Percentiles rank a stretch among this genome's conserved stretches.
Evolutionary conservation across 257 asterid species (phyloP).

Genomic region (Mentha longifolia): DNA sequence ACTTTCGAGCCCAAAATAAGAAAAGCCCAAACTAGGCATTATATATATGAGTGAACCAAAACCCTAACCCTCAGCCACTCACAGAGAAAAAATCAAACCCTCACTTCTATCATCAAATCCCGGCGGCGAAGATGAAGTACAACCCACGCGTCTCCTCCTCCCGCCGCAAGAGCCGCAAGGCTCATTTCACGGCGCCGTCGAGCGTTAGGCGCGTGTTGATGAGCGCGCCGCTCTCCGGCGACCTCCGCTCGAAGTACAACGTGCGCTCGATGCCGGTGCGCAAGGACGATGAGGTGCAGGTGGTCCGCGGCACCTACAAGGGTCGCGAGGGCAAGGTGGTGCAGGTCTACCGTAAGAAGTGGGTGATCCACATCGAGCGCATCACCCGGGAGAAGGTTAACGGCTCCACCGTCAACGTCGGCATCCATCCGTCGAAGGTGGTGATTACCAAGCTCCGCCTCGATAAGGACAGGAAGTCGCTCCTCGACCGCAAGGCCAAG

Average conservation of each 20-base stretch:
- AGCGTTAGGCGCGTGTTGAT: constrained; percentile 82
- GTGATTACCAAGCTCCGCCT: constrained; percentile 77
- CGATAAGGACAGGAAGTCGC: constrained; percentile 82
- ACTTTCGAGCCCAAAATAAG: neutral
- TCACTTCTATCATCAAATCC: neutral
- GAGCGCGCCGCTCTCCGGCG: constrained; percentile 78
- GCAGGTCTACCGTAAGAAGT: constrained; percentile 84
- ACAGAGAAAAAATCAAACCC: neutral
- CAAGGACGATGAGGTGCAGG: constrained; percentile 90
- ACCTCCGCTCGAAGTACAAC: constrained; percentile 70
- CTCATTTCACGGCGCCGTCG: constrained; percentile 92
- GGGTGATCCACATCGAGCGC: constrained; percentile 93
- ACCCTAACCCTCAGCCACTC: constrained; percentile 28
- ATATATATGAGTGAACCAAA: constrained; percentile 17
- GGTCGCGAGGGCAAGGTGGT: constrained; percentile 92
- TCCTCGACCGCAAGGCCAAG: constrained; percentile 84
- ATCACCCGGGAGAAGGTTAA: constrained; percentile 86
- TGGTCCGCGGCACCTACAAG: constrained; percentile 84
- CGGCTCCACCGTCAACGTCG: constrained; percentile 87
- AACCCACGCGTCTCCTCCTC: constrained; percentile 80
- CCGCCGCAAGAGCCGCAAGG: constrained; percentile 87
- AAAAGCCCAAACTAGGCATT: constrained; percentile 22
- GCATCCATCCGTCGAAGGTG: constrained; percentile 73
- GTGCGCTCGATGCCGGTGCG: constrained; percentile 87
- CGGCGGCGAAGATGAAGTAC: constrained; percentile 69